Evolutionary conservation across 2,329 filamentous ascomycete species (phyloP), one percentile per base, ranked within the genome.

Genomic region (Neonectria neomacrospora): DNA sequence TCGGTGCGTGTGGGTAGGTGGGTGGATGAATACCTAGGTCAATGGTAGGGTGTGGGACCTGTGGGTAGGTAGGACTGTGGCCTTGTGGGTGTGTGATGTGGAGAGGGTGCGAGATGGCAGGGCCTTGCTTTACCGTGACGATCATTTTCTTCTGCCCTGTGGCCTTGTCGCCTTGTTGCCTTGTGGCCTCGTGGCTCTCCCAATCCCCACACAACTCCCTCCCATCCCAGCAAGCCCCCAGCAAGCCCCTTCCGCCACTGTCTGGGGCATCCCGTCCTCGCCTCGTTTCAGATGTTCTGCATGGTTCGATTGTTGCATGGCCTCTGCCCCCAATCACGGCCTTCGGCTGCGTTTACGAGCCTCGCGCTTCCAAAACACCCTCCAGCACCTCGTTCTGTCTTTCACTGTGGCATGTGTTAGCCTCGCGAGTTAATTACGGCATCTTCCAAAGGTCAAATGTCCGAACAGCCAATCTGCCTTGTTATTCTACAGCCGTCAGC

Each of bases 251-350:
- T 34, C 37, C n/a, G 3, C 8, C 37, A 10, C 12, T 54, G 60
- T 73, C 71, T 73, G 71, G 71, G 67, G 71, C 66, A 73, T 73
- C 71, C 71, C 65, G 65, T 73, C 67, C 63, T 71, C 58, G 58
- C 48, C 52, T 64, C 65, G 71, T 73, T 73, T 73, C 71, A 73
- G 68, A 65, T 68, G 54, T 62, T 53, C 52, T 58, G 56, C 52
- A 67, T 73, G 68, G 69, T 73, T 72, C 71, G 71, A 73, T 73
- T 72, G 54, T 71, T 73, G 69, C 71, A 73, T 73, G 44, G 51
- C 42, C 53, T 48, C 50, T 50, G 50, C 60, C 61, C 61, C 62
- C 62, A 61, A 61, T 48, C 41, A 60, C 22, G 53, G 14, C 12
- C 18, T 18, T 23, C 52, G 20, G 41, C 37, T 12, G 41, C 56